These are phyloP conservation scores for Kwoniella pini DNA, from an alignment of 768 basidiomycete genomes.

Conservation along the genomic window DNA sequence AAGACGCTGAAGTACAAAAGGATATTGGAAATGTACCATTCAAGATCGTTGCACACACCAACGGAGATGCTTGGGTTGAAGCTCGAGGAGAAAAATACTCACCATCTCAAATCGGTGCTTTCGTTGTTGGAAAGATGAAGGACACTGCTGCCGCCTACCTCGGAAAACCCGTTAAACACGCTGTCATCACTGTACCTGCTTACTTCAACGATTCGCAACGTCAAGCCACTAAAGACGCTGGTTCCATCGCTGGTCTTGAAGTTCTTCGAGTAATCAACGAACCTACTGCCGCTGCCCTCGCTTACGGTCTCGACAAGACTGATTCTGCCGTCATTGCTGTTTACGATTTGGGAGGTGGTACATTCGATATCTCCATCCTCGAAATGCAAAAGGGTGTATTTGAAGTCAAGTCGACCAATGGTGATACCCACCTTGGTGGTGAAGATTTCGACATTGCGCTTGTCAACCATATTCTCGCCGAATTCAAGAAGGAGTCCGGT, in stretches of 20 bases:
- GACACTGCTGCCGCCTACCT: conserved; percentile 92
- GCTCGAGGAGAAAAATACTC: conserved; percentile 78
- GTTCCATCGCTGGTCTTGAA: conserved; percentile 94
- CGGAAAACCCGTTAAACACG: conserved; percentile 91
- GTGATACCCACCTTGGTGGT: conserved; percentile 95
- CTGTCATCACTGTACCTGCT: conserved; percentile 92
- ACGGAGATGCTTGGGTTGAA: conserved; percentile 68
- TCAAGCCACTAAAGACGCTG: conserved; percentile 97
- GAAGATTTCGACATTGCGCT: conserved; percentile 96
- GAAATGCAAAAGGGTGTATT: conserved; percentile 99
- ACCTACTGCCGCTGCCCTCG: conserved; percentile 96
- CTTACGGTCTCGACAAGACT: conserved; percentile 90
- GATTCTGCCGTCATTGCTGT: conserved; percentile 89
- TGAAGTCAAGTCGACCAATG: conserved; percentile 99
- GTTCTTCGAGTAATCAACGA: conserved; percentile 99
- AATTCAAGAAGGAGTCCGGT: conserved; percentile 93
- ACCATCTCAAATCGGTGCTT: conserved; percentile 58
- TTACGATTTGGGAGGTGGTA: conserved; percentile 97
- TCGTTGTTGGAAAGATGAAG: conserved; percentile 72
- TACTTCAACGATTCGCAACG: conserved; percentile 99
- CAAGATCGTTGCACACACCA: conserved; percentile 64
- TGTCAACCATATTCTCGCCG: conserved; percentile 77
- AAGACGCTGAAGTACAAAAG: conserved; percentile 88
- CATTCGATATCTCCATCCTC: conserved; percentile 98
- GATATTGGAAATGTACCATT: conserved; percentile 67